A percentile compares a stretch with the other conserved stretches of the same genome.
Conservation (phyloP, 169 alveolate species). For the Plasmodium vivax region DNA sequence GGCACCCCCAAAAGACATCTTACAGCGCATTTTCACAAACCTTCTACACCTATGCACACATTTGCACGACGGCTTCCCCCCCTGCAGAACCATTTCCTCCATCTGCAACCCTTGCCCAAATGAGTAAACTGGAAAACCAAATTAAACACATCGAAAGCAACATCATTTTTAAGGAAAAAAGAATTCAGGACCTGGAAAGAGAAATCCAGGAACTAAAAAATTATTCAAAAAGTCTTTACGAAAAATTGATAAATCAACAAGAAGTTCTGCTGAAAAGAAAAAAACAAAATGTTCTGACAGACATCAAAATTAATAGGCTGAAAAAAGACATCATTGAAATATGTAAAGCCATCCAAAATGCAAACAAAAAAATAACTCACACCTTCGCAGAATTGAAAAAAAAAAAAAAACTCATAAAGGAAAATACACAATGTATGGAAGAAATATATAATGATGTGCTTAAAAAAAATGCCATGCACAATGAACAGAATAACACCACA, state of each 20-base stretch:
- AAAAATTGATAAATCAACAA: slow-evolving; percentile 61
- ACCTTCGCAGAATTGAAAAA: slow-evolving; percentile 12
- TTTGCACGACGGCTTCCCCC: neutral
- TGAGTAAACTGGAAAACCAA: slow-evolving; percentile 53
- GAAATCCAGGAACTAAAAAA: slow-evolving; percentile 50
- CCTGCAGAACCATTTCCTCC: neutral
- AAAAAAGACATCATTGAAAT: slow-evolving; percentile 26
- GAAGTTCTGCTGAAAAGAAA: slow-evolving; percentile 34
- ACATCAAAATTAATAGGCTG: slow-evolving; percentile 41
- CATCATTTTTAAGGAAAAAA: slow-evolving; percentile 26
- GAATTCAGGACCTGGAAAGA: slow-evolving; percentile 19
- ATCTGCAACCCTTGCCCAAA: neutral
- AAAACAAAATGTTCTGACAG: slow-evolving; percentile 33
- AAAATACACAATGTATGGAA: slow-evolving; percentile 26
- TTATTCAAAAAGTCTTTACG: slow-evolving; percentile 24
- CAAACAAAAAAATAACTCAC: slow-evolving; percentile 3
- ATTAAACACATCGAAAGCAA: slow-evolving; percentile 63
- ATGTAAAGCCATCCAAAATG: slow-evolving; percentile 14
- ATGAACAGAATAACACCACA: slow-evolving; percentile 8
- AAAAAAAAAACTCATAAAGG: slow-evolving; percentile 24
- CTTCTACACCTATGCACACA: neutral
- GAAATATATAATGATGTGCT: slow-evolving; percentile 1
- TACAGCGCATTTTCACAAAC: neutral
- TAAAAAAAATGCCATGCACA: neutral
- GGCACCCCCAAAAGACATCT: neutral